Conservation (phyloP, 2,329 filamentous ascomycete species). For the Colletotrichum cordylinicola region DNA sequence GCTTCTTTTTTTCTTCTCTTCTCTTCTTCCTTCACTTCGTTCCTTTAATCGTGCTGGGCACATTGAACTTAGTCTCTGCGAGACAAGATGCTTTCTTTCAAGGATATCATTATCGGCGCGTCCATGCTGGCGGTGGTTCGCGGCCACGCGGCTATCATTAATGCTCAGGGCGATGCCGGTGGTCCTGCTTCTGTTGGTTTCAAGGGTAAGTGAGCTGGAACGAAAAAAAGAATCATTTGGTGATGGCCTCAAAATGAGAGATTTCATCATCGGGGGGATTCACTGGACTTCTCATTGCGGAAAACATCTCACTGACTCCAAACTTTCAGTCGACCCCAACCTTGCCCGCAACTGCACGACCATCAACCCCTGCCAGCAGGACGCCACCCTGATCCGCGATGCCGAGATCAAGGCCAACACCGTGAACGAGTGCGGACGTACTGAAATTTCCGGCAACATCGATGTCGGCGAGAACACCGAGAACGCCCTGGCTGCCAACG, state of each 20-base stretch:
- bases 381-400: constrained; percentile 68
- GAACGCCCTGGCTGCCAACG: constrained; percentile 48
- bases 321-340: constrained; percentile 50
- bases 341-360: constrained; percentile 68
- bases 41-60: constrained; percentile 27
- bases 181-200: constrained; percentile 56
- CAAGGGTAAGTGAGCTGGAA: constrained; percentile 39
- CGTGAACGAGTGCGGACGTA: constrained; percentile 68
- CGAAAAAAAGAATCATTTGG: neutral
- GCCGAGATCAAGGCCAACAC: constrained; percentile 56
- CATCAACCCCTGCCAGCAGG: constrained; percentile 71
- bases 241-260: neutral
- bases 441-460: constrained; percentile 65
- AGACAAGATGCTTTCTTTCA: constrained; percentile 41
- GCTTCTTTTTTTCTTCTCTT: constrained; percentile 25
- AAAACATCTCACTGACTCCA: neutral
- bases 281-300: neutral
- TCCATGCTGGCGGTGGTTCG: constrained; percentile 39
- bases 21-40: constrained; percentile 31
- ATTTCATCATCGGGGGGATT: neutral
- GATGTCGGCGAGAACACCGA: constrained; percentile 63
- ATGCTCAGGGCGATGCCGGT: constrained; percentile 49
- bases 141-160: constrained; percentile 53
- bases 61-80: constrained; percentile 22
- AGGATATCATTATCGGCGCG: constrained; percentile 36